Conservation (phyloP, 169 alveolate genomes). For the Cyclospora cayetanensis region DNA sequence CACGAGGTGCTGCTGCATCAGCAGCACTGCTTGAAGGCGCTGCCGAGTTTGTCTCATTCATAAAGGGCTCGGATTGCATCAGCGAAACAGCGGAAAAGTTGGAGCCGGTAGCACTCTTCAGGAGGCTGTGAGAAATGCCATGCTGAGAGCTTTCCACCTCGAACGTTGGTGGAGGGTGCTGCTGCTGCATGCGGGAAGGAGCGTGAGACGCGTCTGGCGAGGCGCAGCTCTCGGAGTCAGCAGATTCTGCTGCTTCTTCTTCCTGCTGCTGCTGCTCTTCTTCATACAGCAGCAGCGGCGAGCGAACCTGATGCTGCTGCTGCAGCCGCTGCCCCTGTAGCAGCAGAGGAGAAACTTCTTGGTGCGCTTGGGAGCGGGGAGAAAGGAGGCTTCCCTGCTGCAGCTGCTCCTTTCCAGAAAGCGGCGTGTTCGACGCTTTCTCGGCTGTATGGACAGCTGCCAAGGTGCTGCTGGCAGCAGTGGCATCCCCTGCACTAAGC, state of each 20-base stretch:
- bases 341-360: too few species aligned
- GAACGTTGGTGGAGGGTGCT: too few species aligned
- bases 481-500: background rate
- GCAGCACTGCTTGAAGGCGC: background rate
- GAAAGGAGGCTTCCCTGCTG: constrained; percentile 25
- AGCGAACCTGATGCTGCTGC: constrained; percentile 9
- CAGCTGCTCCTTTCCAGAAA: background rate
- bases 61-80: too few species aligned
- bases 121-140: too few species aligned
- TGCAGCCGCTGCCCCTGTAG: background rate
- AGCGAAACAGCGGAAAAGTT: too few species aligned
- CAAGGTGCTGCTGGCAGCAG: constrained; percentile 36
- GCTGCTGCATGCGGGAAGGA: too few species aligned
- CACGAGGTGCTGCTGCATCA: background rate
- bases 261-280: constrained; percentile 53
- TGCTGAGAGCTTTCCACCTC: too few species aligned
- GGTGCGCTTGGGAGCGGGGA: constrained; percentile 49
- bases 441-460: constrained; percentile 29
- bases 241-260: constrained; percentile 10
- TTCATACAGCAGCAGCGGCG: constrained; percentile 47
- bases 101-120: too few species aligned
- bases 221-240: too few species aligned
- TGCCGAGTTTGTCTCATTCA: too few species aligned
- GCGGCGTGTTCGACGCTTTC: too few species aligned
- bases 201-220: too few species aligned